Evolutionary conservation across 1,139 yeast genomes (phyloP), one percentile per base, ranked within the genome.

Genomic region (Maudiozyma humilis): DNA sequence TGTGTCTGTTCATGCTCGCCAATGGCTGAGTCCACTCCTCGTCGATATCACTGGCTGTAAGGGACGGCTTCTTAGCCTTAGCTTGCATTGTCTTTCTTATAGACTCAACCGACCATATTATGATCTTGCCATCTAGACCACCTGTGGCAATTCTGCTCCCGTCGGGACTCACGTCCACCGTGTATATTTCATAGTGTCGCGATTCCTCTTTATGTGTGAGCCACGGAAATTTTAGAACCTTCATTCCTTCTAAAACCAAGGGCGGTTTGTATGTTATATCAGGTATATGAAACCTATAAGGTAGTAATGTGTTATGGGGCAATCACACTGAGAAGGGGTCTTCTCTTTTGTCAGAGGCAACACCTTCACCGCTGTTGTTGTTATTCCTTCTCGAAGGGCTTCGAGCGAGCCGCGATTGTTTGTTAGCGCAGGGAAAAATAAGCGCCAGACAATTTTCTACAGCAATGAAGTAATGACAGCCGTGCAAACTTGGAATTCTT

Each of bases 61-160:
- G 29, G 2, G 29, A 18, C 1, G 45, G 44, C 12, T 48, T 46
- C 17, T 50, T 46, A 6, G 46, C 40, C n/a, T 52, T 43, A n/a
- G 32, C 29, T 18, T 48, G 53, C 47, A 56, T 65, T 54, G 64
- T 70, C 37, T 67, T 66, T 25, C 69, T 59, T 13, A 82, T 69
- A 10, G 82, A 74, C 2, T 74, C 74, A 8, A 85, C 74, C 16
- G 87, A 82, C 98, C 98, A 91, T 40, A 91, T 82, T 50, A 89
- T 76, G 42, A 91, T 87, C 56, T 86, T 87, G 2, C 97, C 96
- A 64, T 91, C 98, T 45, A 89, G 69, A 1, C 98, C 98, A 14
- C 98, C 98, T 0, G 96, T 82, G 1, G 96, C 98, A 37, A 91
- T 64, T 47, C 96, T 68, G 35, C 79, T 66, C 2, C 96, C 96